Evolutionary conservation across 1,284 basidiomycete species (phyloP).

Genomic region (Apiotrichum gracile): DNA sequence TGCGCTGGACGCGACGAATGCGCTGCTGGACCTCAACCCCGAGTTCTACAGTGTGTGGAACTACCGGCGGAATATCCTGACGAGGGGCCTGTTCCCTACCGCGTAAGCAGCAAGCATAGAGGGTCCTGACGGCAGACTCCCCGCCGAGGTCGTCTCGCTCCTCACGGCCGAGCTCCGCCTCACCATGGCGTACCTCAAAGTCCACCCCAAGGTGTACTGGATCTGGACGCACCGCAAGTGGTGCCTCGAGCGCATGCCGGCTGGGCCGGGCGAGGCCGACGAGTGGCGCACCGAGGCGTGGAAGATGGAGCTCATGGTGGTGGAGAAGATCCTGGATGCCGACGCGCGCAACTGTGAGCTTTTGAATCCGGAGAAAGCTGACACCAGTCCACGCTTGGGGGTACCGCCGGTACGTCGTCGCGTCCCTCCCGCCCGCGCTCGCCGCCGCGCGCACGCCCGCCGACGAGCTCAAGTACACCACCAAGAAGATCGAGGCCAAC

Average conservation of each 20-base stretch:
- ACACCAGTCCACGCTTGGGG: slow-evolving; percentile 80
- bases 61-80: slow-evolving; percentile 71
- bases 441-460: slow-evolving; percentile 43
- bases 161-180: slow-evolving; percentile 69
- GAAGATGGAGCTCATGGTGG: slow-evolving; percentile 74
- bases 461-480: slow-evolving; percentile 73
- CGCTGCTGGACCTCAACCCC: slow-evolving; percentile 71
- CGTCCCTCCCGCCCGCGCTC: slow-evolving; percentile 55
- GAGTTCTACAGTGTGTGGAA: slow-evolving; percentile 94
- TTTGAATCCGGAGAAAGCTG: not conserved
- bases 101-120: slow-evolving; percentile 50
- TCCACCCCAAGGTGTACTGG: slow-evolving; percentile 89
- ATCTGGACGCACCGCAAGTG: slow-evolving; percentile 95
- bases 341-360: slow-evolving; percentile 83
- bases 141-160: slow-evolving; percentile 58
- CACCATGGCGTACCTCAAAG: slow-evolving; percentile 70
- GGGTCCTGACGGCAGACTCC: slow-evolving; percentile 14
- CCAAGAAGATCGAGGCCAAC: slow-evolving; percentile 83
- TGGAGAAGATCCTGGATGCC: slow-evolving; percentile 80
- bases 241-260: slow-evolving; percentile 79
- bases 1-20: slow-evolving; percentile 66
- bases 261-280: slow-evolving; percentile 53
- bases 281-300: slow-evolving; percentile 71
- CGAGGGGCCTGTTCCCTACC: slow-evolving; percentile 63
- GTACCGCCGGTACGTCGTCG: slow-evolving; percentile 77